Percentiles rank a stretch among this genome's conserved stretches.
These are phyloP conservation scores for Mycena crocata DNA, from an alignment of 768 basidiomycete genomes.

Conservation along the genomic window DNA sequence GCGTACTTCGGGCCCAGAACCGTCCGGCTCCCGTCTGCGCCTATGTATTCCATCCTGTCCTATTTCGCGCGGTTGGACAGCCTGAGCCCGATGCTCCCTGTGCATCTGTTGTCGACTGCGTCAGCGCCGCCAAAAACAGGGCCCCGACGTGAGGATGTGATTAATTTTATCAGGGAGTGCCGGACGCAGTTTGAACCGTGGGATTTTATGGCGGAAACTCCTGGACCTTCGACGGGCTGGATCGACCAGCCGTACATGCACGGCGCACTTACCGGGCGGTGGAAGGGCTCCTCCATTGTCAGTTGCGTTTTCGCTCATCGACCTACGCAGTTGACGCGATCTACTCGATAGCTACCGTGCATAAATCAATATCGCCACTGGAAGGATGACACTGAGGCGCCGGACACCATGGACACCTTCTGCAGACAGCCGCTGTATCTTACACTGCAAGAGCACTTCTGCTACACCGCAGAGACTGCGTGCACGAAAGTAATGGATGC, in stretches of 20 bases:
- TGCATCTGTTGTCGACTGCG: constrained; percentile 45
- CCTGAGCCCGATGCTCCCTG: constrained; percentile 48
- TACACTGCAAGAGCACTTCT: constrained; percentile 61
- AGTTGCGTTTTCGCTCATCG: constrained; percentile 24
- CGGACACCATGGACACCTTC: constrained; percentile 48
- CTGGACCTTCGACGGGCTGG: constrained; percentile 7
- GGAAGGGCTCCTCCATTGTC: constrained; percentile 64
- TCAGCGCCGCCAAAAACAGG: constrained; percentile 52
- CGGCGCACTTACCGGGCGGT: constrained; percentile 59
- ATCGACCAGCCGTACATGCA: constrained; percentile 48
- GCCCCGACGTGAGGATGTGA: constrained; percentile 60
- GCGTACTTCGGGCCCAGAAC: constrained; percentile 56
- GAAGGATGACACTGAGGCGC: constrained; percentile 46
- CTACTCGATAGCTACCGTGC: constrained; percentile 49
- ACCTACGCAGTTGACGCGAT: background rate
- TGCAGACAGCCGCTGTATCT: constrained; percentile 61
- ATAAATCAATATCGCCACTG: constrained; percentile 53
- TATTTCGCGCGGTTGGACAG: constrained; percentile 60
- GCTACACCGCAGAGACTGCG: constrained; percentile 42
- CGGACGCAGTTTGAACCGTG: constrained; percentile 52
- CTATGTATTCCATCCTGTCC: constrained; percentile 59
- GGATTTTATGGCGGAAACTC: constrained; percentile 30
- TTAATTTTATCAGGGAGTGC: constrained; percentile 55
- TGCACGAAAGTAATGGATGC: constrained; percentile 46
- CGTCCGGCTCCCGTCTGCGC: constrained; percentile 54